Percentiles rank a stretch among this genome's conserved stretches.
phyloP scores from a whole-genome alignment of 441 rosid genomes.

The Populus trichocarpa region DNA sequence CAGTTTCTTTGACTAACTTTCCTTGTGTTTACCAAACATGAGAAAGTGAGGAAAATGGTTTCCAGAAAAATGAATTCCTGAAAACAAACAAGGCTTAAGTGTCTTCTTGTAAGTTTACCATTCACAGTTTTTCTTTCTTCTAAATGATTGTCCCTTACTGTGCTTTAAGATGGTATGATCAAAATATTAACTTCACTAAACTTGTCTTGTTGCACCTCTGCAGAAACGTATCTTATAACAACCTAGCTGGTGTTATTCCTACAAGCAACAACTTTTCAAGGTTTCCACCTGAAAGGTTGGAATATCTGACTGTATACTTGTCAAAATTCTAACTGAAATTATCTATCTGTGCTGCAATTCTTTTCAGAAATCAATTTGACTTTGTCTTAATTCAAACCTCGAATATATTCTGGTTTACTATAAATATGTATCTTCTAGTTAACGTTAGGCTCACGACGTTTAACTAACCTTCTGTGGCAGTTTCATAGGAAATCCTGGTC shows the following conservation, averaged over 20 bases:
- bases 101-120: constrained; percentile 49
- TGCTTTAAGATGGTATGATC: neutral
- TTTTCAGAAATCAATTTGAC: neutral
- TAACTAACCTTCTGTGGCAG: constrained; percentile 29
- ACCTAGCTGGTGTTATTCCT: constrained; percentile 76
- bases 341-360: neutral
- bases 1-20: too few species aligned
- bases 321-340: neutral
- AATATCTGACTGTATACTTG: neutral
- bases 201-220: constrained; percentile 6
- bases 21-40: too few species aligned
- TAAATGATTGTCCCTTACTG: neutral
- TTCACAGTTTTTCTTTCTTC: neutral
- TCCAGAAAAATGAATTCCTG: too few species aligned
- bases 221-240: constrained; percentile 86
- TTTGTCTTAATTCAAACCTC: neutral
- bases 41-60: too few species aligned
- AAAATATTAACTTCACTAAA: constrained; percentile 2
- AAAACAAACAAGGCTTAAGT: neutral
- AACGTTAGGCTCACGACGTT: neutral
- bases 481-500: constrained; percentile 73
- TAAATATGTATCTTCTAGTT: neutral
- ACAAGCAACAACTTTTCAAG: constrained; percentile 72
- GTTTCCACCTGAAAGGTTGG: constrained; percentile 66
- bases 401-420: neutral